Base-by-base conservation (phyloP, 371 early-diverging fungal species). In the Amoeboaphelidium occidentale region DNA sequence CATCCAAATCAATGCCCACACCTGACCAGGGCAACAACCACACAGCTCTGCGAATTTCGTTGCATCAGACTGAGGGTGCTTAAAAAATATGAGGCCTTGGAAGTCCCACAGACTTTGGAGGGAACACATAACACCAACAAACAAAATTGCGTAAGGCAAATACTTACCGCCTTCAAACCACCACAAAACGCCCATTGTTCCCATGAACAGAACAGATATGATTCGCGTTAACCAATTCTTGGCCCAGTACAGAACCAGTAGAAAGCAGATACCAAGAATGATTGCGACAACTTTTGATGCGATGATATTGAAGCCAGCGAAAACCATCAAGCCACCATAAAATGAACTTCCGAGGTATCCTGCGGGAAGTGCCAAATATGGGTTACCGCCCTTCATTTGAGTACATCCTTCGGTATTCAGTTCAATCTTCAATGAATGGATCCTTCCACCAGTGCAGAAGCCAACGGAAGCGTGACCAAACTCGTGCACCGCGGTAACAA, bases 391-490 rank as follows among this genome's bases (percentile, higher is more conserved):
- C 58, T 73, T 66, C 80, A 84, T 81, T 27, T 65, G 63, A 14
- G 90, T 89, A 27, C 79, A 64, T 20, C 93, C 91, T n/a, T 87
- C 91, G 61, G 87, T 79, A 56, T 89, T 77, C 6, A 90, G 87
- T 59, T 90, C 81, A 51, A 93, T 72, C 25, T 78, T 77, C 45
- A 93, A 84, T n/a, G 81, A 73, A 52, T 77, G 70, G n/a, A 93
- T 81, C 50, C 74, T 73, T 6, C 81, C 94, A 43, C 91, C 86
- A 12, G 91, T 90, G 50, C 75, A 72, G 27, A 70, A 63, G 1
- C 85, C 87, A 17, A 65, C 68, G 10, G 51, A 45, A 24, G 65
- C 67, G 41, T 67, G 67, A 6, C 64, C 63, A 51, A 80, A 79
- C 55, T 86, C 86, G 53, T 86, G 86, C 43, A 86, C 58, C 23